Base-by-base conservation (phyloP, 768 basidiomycete genomes). In the Tulasnella sp. region DNA sequence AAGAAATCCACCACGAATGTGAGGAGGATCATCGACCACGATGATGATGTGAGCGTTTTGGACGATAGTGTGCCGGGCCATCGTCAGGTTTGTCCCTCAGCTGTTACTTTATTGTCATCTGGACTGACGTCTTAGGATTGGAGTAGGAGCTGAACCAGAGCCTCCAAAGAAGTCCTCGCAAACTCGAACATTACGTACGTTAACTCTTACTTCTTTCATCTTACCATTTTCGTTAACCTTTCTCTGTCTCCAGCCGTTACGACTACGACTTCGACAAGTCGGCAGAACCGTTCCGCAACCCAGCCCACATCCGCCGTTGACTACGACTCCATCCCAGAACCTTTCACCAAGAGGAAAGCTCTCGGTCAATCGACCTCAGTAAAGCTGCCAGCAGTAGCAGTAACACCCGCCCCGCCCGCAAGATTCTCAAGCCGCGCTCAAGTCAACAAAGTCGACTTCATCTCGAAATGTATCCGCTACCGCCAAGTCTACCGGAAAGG, bases 251-350 rank as follows among this genome's bases (percentile, higher is more conserved):
- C 8, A 14, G 31, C 71, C 5, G 54, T 15, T 15, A 17, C 58
- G 25, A n/a, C n/a, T n/a, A 42, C 73, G 34, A 38, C 34, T 9
- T 36, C 73, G 52, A 37, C 49, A 31, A 74, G 54, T 34, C 29
- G 58, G n/a, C 42, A 11, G 34, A 58, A 38, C 19, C 73, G 73
- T 58, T 52, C 73, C 17, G 29, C 54, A n/a, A 39, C 67, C 64
- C 31, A 58, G 7, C 8, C 64, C 22, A n/a, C 19, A 29, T 15
- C 36, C 8, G 29, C n/a, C 22, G 75, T 76, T 29, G 75, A 76
- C 75, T 76, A 70, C 67, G 75, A 76, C 38, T 72, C 34, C 64
- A 76, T 76, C 31, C 75, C 75, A 19, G 75, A 40, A 38, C 75
- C 75, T 15, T 38, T n/a, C 9, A 40, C 75, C 34, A 49, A 37